Evolutionary conservation across 1,284 basidiomycete genomes (phyloP).

Genomic region (Pholiota adiposa): DNA sequence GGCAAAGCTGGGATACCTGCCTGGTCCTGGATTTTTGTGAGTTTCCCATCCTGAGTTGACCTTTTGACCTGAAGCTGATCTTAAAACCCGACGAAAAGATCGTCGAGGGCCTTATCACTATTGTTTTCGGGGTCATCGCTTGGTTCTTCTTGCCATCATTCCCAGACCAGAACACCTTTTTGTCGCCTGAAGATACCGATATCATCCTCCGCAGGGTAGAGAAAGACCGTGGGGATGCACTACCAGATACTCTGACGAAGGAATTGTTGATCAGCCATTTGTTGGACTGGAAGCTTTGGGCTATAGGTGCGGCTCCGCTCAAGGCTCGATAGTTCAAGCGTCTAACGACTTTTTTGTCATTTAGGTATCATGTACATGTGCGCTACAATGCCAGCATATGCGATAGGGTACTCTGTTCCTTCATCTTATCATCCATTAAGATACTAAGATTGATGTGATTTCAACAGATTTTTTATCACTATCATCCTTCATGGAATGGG

Average conservation of each 20-base stretch:
- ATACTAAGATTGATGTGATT: not conserved
- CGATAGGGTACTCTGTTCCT: constrained; percentile 41
- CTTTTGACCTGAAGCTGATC: not conserved
- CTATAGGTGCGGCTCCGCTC: not conserved
- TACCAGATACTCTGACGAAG: constrained; percentile 18
- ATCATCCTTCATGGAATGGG: constrained; percentile 50
- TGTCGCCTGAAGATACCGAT: constrained; percentile 20
- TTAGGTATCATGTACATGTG: constrained; percentile 46
- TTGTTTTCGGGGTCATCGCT: constrained; percentile 24
- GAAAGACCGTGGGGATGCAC: constrained; percentile 25
- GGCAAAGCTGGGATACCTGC: constrained; percentile 35
- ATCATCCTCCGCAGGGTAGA: constrained; percentile 26
- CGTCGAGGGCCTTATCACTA: constrained; percentile 24
- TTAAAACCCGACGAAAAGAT: not conserved
- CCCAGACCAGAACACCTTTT: constrained; percentile 23
- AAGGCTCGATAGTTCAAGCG: not conserved
- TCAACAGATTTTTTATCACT: constrained; percentile 44
- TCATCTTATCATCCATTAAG: constrained; percentile 25
- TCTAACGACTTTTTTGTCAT: not conserved
- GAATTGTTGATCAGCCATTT: constrained; percentile 1
- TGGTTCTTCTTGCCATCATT: constrained; percentile 26
- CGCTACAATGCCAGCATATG: constrained; percentile 46
- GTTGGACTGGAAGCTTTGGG: constrained; percentile 9
- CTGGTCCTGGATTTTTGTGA: constrained; percentile 26
- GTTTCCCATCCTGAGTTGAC: not conserved